phyloP scores from a whole-genome alignment of 371 early-diverging fungal genomes.

The Syncephalastrum monosporum region DNA sequence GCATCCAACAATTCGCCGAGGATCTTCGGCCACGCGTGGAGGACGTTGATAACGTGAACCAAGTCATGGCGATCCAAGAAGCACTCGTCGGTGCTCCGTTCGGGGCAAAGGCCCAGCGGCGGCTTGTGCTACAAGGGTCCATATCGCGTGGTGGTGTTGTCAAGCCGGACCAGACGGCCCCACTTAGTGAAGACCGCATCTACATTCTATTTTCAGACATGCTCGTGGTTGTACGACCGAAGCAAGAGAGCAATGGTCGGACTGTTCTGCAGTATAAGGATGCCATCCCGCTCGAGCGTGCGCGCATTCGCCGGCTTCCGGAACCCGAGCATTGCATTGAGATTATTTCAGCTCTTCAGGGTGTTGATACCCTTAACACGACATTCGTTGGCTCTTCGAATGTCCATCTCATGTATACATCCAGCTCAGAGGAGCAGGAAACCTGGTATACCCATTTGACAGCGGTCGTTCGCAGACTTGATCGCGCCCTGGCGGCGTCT shows the following conservation, averaged over 20 bases:
- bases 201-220: conserved; percentile 32
- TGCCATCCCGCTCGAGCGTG: conserved; percentile 25
- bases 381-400: conserved; percentile 23
- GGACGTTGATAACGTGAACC: conserved; percentile 36
- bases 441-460: conserved; percentile 23
- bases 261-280: conserved; percentile 27
- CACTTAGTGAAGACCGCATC: conserved; percentile 17
- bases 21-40: conserved; percentile 15
- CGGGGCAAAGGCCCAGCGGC: conserved; percentile 32
- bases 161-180: neutral
- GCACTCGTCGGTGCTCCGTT: conserved; percentile 36
- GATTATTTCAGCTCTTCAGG: conserved; percentile 25
- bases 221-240: conserved; percentile 25
- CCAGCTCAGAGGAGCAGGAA: conserved; percentile 20
- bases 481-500: conserved; percentile 9
- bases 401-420: conserved; percentile 20
- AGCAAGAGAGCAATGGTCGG: conserved; percentile 16
- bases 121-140: conserved; percentile 26
- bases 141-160: conserved; percentile 9
- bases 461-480: conserved; percentile 17
- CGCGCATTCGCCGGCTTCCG: conserved; percentile 13
- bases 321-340: conserved; percentile 23
- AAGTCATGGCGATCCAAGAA: conserved; percentile 34
- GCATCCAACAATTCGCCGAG: conserved; percentile 20
- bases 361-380: conserved; percentile 27